Evolutionary conservation across 202 grass and related monocot genomes (phyloP).

Genomic region (Eragrostis tef): DNA sequence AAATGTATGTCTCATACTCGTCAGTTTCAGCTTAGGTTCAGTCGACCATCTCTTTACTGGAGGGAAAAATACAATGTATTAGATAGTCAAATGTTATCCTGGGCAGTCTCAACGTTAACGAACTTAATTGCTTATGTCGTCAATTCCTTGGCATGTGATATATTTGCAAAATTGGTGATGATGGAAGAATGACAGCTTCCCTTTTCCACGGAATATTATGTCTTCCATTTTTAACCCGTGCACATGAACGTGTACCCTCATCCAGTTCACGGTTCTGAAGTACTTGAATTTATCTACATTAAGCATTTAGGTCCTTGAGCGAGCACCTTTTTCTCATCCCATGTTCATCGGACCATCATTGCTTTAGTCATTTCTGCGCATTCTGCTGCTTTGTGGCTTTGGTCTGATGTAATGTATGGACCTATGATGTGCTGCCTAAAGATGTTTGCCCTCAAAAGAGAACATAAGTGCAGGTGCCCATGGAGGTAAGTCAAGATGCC

Average conservation of each 20-base stretch:
- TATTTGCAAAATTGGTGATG: slow-evolving; percentile 4
- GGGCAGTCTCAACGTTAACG: neutral
- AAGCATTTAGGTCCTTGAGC: slow-evolving; percentile 12
- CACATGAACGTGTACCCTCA: neutral
- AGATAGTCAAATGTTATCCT: neutral
- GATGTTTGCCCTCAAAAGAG: slow-evolving; percentile 43
- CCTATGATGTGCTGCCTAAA: slow-evolving; percentile 27
- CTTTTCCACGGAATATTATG: neutral
- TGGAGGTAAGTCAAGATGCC: neutral
- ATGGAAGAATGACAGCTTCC: neutral
- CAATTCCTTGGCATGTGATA: neutral
- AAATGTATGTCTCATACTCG: neutral
- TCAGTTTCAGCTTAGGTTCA: slow-evolving; percentile 29
- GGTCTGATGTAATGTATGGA: neutral
- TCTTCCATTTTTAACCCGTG: neutral
- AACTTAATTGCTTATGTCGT: neutral
- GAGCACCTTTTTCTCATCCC: slow-evolving; percentile 12
- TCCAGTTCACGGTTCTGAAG: slow-evolving; percentile 14
- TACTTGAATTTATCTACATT: slow-evolving; percentile 1
- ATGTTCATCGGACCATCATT: slow-evolving; percentile 20
- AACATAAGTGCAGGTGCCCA: slow-evolving; percentile 16
- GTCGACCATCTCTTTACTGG: slow-evolving; percentile 9
- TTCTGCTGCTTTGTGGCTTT: neutral
- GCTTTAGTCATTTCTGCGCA: neutral
- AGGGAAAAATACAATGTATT: neutral